A percentile compares a stretch with the other conserved stretches of the same genome.
Evolutionary conservation across 345 rosid genomes (phyloP).

Genomic region (Draba incana): DNA sequence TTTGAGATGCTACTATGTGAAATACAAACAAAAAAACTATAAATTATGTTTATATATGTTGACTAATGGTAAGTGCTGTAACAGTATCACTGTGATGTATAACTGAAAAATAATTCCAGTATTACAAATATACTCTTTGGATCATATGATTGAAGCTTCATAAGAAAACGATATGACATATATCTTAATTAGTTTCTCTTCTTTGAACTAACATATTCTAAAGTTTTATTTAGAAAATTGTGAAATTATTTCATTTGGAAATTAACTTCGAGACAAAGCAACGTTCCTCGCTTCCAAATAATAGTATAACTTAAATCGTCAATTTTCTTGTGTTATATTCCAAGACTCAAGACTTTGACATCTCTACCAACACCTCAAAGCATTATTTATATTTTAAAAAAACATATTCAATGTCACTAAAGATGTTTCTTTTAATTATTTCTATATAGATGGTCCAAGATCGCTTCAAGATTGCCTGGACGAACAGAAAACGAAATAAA

Average conservation of each 20-base stretch:
- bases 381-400: neutral
- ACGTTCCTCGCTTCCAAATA: slow-evolving; percentile 8
- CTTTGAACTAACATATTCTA: slow-evolving; percentile 21
- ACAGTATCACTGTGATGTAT: neutral
- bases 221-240: neutral
- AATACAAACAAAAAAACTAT: neutral
- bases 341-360: slow-evolving; percentile 21
- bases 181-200: neutral
- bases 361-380: slow-evolving; percentile 24
- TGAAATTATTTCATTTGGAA: slow-evolving; percentile 7
- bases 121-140: neutral
- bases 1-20: neutral
- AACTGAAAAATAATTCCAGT: neutral
- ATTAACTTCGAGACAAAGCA: slow-evolving; percentile 29
- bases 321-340: slow-evolving; percentile 15
- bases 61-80: slow-evolving; percentile 8
- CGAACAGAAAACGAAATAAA: slow-evolving; percentile 96
- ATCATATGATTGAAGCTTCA: neutral
- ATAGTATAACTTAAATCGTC: slow-evolving; percentile 10
- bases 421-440: neutral
- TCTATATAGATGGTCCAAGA: slow-evolving; percentile 84
- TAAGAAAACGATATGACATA: neutral
- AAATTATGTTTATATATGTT: neutral
- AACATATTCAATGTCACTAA: neutral
- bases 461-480: slow-evolving; percentile 89